phyloP scores from a whole-genome alignment of 2,329 filamentous ascomycete species.

The Colletotrichum kahawae region DNA sequence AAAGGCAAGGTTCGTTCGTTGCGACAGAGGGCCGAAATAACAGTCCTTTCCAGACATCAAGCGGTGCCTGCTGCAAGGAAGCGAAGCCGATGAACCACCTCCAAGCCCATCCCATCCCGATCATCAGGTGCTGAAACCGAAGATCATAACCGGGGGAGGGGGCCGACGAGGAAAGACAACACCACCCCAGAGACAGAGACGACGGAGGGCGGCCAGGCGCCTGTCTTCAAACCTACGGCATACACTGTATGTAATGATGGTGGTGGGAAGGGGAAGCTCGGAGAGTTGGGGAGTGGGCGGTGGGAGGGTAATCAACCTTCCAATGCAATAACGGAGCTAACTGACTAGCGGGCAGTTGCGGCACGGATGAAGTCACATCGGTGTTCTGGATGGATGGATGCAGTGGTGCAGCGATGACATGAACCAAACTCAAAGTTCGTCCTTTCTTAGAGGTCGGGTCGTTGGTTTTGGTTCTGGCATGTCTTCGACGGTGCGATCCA shows the following conservation, averaged over 20 bases:
- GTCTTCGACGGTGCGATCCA: constrained; percentile 20
- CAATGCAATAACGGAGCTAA: background rate
- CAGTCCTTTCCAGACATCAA: background rate
- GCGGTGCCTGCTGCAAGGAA: background rate
- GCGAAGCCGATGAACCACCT: background rate
- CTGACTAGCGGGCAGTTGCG: constrained; percentile 15
- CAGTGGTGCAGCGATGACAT: constrained; percentile 19
- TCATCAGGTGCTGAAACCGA: constrained; percentile 19
- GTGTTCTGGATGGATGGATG: constrained; percentile 7
- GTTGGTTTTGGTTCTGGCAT: constrained; percentile 22
- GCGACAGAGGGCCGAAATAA: background rate
- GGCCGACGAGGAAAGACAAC: background rate
- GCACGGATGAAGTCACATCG: constrained; percentile 20
- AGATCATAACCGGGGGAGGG: constrained; percentile 4
- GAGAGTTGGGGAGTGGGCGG: background rate
- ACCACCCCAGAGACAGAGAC: background rate
- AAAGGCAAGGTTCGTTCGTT: background rate
- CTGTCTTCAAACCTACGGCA: background rate
- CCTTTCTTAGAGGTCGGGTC: constrained; percentile 4
- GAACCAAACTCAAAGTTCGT: constrained; percentile 24
- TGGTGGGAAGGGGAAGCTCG: background rate
- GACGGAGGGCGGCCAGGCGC: background rate
- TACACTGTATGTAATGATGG: background rate
- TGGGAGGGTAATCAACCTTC: background rate
- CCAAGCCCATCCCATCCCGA: constrained; percentile 6